Conservation (phyloP, 306 rosid genomes). For the Rosa multiflora region DNA sequence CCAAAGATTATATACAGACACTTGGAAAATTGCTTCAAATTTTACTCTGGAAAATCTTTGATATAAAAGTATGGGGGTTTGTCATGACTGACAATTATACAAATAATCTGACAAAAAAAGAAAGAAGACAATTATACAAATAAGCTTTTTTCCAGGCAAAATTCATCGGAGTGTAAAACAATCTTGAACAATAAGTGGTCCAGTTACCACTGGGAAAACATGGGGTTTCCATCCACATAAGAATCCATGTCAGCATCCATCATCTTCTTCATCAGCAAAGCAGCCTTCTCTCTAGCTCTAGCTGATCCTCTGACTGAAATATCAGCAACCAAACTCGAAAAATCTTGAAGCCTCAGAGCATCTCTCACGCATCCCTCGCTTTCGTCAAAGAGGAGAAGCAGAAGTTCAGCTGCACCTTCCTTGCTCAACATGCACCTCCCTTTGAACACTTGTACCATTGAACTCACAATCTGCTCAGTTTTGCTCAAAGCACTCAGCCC, state of each 20-base stretch:
- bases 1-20: not conserved
- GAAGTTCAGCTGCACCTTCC: constrained; percentile 79
- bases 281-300: constrained; percentile 62
- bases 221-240: constrained; percentile 28
- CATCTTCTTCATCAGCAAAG: constrained; percentile 60
- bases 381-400: constrained; percentile 65
- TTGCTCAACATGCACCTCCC: constrained; percentile 72
- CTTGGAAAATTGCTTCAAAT: not conserved
- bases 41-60: not conserved
- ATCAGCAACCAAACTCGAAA: constrained; percentile 54
- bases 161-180: not conserved
- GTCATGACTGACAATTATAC: not conserved
- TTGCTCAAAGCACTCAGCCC: constrained; percentile 61
- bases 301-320: constrained; percentile 73
- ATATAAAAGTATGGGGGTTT: not conserved
- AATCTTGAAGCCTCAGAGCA: constrained; percentile 48
- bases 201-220: constrained; percentile 24
- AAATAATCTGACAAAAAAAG: not conserved
- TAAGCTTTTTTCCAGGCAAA: not conserved
- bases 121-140: not conserved
- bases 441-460: constrained; percentile 55
- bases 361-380: constrained; percentile 53
- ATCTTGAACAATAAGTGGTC: not conserved
- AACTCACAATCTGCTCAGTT: constrained; percentile 33
- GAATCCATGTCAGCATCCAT: constrained; percentile 34